Evolutionary conservation across 129 eudicot species (phyloP).

Genomic region (Artemisia tridentata): DNA sequence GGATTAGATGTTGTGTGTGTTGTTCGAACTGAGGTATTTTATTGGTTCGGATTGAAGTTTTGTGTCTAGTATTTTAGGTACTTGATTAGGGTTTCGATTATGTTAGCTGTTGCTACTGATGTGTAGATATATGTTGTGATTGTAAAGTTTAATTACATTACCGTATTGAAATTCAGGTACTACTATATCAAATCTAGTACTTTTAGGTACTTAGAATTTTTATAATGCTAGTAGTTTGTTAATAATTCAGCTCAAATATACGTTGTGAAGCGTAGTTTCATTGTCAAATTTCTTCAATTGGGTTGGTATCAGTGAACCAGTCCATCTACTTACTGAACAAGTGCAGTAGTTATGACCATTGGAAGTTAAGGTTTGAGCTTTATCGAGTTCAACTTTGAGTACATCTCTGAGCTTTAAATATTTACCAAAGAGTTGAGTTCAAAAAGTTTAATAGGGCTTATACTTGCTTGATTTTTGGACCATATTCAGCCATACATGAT

Average conservation of each 20-base stretch:
- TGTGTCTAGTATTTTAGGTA: conserved; percentile 3
- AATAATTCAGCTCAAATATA: not conserved
- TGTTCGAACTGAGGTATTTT: not conserved
- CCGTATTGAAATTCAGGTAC: too few species aligned
- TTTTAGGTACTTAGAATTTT: not conserved
- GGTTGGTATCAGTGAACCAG: not conserved
- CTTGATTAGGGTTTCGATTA: too few species aligned
- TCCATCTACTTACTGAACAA: not conserved
- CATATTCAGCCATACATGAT: not conserved
- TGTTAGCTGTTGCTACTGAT: too few species aligned
- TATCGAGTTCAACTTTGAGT: not conserved
- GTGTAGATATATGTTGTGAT: too few species aligned
- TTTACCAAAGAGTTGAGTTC: not conserved
- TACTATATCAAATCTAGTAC: not conserved
- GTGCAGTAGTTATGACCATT: not conserved
- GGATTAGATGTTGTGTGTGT: not conserved
- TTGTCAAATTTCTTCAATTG: not conserved
- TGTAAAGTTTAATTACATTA: too few species aligned
- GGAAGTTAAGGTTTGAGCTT: not conserved
- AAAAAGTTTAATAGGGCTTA: not conserved
- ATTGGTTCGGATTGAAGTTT: not conserved
- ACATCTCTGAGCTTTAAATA: not conserved
- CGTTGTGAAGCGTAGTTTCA: not conserved
- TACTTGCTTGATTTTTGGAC: not conserved
- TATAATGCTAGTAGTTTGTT: not conserved